Conservation (phyloP, 2,329 filamentous ascomycete genomes). For the Alternaria gaisen region DNA sequence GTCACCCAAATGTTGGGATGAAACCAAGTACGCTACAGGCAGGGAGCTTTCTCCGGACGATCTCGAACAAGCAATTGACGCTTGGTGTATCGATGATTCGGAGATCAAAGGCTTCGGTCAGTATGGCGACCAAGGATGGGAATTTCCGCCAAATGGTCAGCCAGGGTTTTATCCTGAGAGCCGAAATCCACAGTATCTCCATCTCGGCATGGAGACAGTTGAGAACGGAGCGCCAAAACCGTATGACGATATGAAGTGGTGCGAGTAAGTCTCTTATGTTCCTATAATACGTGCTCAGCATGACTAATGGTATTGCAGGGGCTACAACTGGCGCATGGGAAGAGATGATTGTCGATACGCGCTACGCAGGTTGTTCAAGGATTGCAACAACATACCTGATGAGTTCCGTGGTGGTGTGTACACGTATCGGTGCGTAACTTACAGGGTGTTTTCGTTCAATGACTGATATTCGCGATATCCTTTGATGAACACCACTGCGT, state of each 20-base stretch:
- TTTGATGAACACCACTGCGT: accelerated
- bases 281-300: not conserved
- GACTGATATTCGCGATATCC: too few relatives aligned
- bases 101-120: not conserved
- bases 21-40: too few relatives aligned
- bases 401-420: not conserved
- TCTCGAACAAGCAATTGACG: too few relatives aligned
- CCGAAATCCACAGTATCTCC: not conserved
- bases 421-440: not conserved
- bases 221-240: not conserved
- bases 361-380: not conserved
- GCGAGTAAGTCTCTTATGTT: not conserved
- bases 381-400: not conserved
- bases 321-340: not conserved
- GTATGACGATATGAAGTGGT: not conserved
- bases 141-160: not conserved
- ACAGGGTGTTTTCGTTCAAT: not conserved
- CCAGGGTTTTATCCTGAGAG: not conserved
- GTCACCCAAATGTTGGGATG: too few relatives aligned
- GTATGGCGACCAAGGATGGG: not conserved
- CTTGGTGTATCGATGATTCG: too few relatives aligned
- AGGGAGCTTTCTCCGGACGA: accelerated
- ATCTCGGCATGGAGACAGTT: not conserved
- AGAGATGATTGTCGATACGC: not conserved
- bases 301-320: not conserved